A percentile compares a stretch with the other conserved stretches of the same genome.
phyloP scores from a whole-genome alignment of 129 eudicot species.

The Rutidosis leptorrhynchoides region DNA sequence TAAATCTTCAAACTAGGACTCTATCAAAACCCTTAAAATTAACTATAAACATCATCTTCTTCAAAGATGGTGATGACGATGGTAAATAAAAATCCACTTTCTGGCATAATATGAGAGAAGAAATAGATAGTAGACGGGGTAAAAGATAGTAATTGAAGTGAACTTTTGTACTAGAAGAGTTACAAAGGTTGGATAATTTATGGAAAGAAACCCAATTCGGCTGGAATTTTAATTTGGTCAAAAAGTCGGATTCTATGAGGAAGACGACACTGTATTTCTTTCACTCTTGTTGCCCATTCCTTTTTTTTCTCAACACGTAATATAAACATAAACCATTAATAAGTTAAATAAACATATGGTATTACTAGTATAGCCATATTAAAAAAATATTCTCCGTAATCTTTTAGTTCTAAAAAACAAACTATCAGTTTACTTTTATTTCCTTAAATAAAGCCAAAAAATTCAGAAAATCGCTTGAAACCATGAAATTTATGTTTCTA shows the following conservation, averaged over 20 bases:
- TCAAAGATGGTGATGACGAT: too few species aligned
- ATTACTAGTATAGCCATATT: not conserved
- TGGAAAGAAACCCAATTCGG: constrained; percentile 1
- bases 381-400: too few species aligned
- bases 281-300: too few species aligned
- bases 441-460: too few species aligned
- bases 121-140: constrained; percentile 14
- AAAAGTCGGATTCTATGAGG: constrained; percentile 21
- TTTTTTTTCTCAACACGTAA: constrained; percentile 15
- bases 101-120: constrained; percentile 10
- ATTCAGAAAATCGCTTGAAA: too few species aligned
- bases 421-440: too few species aligned
- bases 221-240: constrained; percentile 15
- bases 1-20: too few species aligned
- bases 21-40: too few species aligned
- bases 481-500: too few species aligned
- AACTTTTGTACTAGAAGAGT: constrained; percentile 11
- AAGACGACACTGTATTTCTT: constrained; percentile 7
- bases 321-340: not conserved
- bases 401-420: too few species aligned
- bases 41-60: too few species aligned
- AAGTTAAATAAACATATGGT: not conserved
- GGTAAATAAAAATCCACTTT: constrained; percentile 1
- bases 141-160: constrained; percentile 9
- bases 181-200: constrained; percentile 11